Evolutionary conservation across 2,329 filamentous ascomycete species (phyloP), one percentile per base, ranked within the genome.

Genomic region (Pyrenochaeta sp.): DNA sequence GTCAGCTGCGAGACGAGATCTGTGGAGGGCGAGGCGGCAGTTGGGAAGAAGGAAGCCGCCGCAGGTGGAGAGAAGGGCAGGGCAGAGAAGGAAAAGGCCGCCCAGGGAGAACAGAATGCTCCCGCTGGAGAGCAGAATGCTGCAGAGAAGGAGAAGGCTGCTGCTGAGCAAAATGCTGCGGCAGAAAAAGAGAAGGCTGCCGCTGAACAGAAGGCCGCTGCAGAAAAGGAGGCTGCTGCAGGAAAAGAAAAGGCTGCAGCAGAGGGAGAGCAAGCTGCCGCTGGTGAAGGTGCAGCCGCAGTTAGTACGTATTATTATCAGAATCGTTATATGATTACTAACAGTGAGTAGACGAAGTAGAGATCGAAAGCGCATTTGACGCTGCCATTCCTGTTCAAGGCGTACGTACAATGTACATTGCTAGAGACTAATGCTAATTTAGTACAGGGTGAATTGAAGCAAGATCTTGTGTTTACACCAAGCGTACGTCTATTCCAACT

Each of bases 391-490:
- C 51, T 2, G 48, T 63, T 6, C 31, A 60, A 29, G 60, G 60
- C 30, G 49, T 52, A 30, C 40, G 49, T 46, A 32, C 4, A 27
- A 9, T 20, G 3, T 18, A 2, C 15, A 37, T 7, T 45, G 17
- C 32, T 20, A n/a, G 2, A 21, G 29, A 15, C 41, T 11, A 20
- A 39, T 12, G 21, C 21, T 35, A 35, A 33, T 1, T 7, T 29
- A 35, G 20, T 45, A 36, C 18, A 58, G 56, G 61, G 61, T 14
- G 63, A 64, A 12, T 45, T 66, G 42, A 66, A 66, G 27, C 63
- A 66, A 51, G 63, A 66, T 35, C 51, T 61, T n/a, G 37, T 60
- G 9, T 66, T 62, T 50, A 64, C 63, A 5, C 54, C 53, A n/a
- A 63, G 57, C 46, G 60, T 60, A 52, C 36, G 50, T 48, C 15